Base-by-base conservation (phyloP, 2,329 filamentous ascomycete genomes). In the Colletotrichum sp. region DNA sequence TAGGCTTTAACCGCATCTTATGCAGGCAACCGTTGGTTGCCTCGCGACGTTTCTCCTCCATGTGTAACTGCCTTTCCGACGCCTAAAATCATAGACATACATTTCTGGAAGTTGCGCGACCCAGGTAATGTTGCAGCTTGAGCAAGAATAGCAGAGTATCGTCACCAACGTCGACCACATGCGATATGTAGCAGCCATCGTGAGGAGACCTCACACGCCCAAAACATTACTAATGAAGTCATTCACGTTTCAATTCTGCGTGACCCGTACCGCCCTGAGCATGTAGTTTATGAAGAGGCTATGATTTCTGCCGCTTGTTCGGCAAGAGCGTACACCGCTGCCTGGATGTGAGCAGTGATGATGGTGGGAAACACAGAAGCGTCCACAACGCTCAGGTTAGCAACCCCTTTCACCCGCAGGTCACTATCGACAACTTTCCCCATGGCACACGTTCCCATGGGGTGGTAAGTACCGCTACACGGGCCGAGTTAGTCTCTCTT, bases 301-400 rank as follows among this genome's bases (percentile, higher is more conserved):
- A 52, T 21, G 43, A 52, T 52, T 7, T 52, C 43, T 52, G 43
- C 43, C 10, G 43, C 43, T 52, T 52, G 43, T 52, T 52, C 43
- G 43, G 43, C 43, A 7, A 52, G 43, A 52, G 12, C 43, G 43
- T 21, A 52, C n/a, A 52, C 43, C 43, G 43, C 43, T 5, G 43
- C 43, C 43, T 52, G 43, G 1, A 52, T 21, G 43, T 52, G 43
- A 13, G 43, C 43, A 0, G 43, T 52, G 0, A 61, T 61, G 6
- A 81, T 76, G 36, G 80, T 77, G 1, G 84, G 84, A 36, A 86
- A 81, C 12, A 86, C 80, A 13, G 82, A 85, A 8, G 84, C 83
- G 75, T 87, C 85, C 0, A 85, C 82, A 5, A 87, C 80, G 8
- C 84, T 82, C 26, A 87, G 78, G 18, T 80, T 80, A 2, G 78